Evolutionary conservation across 768 basidiomycete genomes (phyloP).

Genomic region (Clitopilus passeckerianus): DNA sequence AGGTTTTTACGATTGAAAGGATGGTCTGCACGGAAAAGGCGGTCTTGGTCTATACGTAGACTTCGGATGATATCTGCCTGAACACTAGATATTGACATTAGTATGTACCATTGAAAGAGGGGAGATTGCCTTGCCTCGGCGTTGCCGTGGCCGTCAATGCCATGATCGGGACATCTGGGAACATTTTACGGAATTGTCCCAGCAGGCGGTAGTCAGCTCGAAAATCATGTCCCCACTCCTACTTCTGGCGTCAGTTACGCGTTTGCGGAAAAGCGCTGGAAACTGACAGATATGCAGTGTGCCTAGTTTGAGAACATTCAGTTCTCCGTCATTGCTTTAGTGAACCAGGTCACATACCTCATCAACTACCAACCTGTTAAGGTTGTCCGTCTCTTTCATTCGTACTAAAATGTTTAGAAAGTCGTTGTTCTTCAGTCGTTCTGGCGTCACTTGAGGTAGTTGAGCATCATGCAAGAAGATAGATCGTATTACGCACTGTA

Average conservation of each 20-base stretch:
- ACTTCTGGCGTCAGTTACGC: not conserved
- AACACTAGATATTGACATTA: slow-evolving; percentile 42
- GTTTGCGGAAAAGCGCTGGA: not conserved
- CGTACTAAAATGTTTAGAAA: slow-evolving; percentile 45
- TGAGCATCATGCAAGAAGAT: not conserved
- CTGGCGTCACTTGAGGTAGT: slow-evolving; percentile 60
- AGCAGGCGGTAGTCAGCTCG: slow-evolving; percentile 69
- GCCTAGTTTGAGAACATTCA: slow-evolving; percentile 37
- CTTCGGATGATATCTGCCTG: slow-evolving; percentile 67
- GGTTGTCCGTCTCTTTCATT: slow-evolving; percentile 47
- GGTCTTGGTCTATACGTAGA: slow-evolving; percentile 52
- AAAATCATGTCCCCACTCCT: slow-evolving; percentile 89
- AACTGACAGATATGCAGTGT: slow-evolving; percentile 73
- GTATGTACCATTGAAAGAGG: not conserved
- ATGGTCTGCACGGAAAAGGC: slow-evolving; percentile 61
- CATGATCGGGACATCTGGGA: slow-evolving; percentile 76
- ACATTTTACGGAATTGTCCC: slow-evolving; percentile 64
- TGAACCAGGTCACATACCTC: slow-evolving; percentile 42
- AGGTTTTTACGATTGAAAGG: slow-evolving; percentile 80
- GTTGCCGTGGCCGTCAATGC: slow-evolving; percentile 86
- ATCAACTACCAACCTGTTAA: slow-evolving; percentile 77
- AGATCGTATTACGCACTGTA: slow-evolving; percentile 49
- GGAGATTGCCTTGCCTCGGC: slow-evolving; percentile 36
- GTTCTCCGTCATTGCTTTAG: not conserved
- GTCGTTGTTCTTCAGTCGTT: slow-evolving; percentile 55